Evolutionary conservation across 192 early-diverging fungal species (phyloP), one percentile per base, ranked within the genome.

Genomic region (Coemansia guatemalensis): DNA sequence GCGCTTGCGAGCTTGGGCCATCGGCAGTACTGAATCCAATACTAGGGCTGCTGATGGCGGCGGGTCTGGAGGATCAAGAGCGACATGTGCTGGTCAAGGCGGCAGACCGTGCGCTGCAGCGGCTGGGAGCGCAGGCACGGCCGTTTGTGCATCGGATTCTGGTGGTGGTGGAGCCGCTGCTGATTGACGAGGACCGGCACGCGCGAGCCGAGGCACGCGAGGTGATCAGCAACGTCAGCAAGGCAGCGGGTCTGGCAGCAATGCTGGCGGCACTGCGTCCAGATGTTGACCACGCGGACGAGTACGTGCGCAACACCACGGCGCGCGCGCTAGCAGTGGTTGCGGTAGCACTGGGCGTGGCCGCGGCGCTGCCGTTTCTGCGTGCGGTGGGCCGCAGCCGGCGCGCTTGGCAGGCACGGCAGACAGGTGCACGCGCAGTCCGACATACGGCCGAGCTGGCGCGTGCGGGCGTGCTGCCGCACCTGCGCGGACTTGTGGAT

Each of bases 241-340:
- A 98, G 70, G 97, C 97, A 5, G 97, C 94, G 0, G 97, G 97
- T 48, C 81, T 99, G 51, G 89, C 95, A 5, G 94, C 95, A 29
- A 98, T 99, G 97, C 95, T 99, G 63, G 88, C 96, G 23, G 95
- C 94, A 9, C 95, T 99, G 97, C 90, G 96, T n/a, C 95, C 96
- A 5, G 96, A 98, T 75, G 96, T 99, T 65, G 96, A 99, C 74
- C 94, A 98, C 67, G 86, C 85, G 2, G 95, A 99, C 79, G 97
- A 98, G 81, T 98, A 95, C 64, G 95, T 99, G 17, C 87, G 97
- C 61, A 98, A 97, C 77, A 98, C 96, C 9, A 98, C 96, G 0
- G 94, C 97, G 5, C 89, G 95, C 35, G 97, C 97, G 8, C 95
- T 99, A 69, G 90, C 95, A 1, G 96, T 99, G 1, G 96, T 99